Evolutionary conservation across 768 basidiomycete species (phyloP), one percentile per base, ranked within the genome.

Genomic region (Trametes elegans): DNA sequence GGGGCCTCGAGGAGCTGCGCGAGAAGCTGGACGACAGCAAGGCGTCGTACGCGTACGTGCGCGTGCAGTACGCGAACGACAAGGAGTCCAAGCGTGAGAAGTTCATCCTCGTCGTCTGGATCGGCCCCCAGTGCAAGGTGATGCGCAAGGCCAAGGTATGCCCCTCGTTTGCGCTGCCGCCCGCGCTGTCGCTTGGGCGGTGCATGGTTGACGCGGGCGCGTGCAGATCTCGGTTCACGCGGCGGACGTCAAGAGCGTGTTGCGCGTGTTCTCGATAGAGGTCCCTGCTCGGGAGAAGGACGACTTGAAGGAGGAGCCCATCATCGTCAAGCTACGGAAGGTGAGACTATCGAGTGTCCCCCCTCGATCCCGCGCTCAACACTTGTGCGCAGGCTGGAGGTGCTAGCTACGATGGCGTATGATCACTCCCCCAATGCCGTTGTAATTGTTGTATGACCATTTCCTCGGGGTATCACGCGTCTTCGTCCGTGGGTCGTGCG

Each of bases 101-200:
- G 79, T 90, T 92, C 74, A 81, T 89, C 62, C 80, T 92, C 65
- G 78, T 92, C 77, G 79, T 83, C 40, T 92, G 90, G 90, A 93
- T 92, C 72, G 90, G 91, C 39, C 74, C 81, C 18, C 71, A 74
- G 36, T 90, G 91, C 73, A 93, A 92, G 74, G 80, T 94, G 59
- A 93, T 96, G 93, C 80, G 94, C 58, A 88, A 86, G 74, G 94
- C 87, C 38, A 95, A 93, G 84, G 90, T 90, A 53, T 61, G 79
- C 71, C 34, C 21, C 10, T 5, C 36, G 56, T 63, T 45, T 28
- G 43, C 35, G 46, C 60, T 60, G 60, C 64, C 62, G 64, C 65
- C 41, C 43, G 26, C 13, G 36, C 4, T n/a, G n/a, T n/a, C n/a
- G n/a, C n/a, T n/a, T n/a, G 18, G 26, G 10, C 42, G 14, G 23